These are phyloP conservation scores for Penicillium angulare DNA, from an alignment of 495 filamentous ascomycete genomes.

Conservation along the genomic window DNA sequence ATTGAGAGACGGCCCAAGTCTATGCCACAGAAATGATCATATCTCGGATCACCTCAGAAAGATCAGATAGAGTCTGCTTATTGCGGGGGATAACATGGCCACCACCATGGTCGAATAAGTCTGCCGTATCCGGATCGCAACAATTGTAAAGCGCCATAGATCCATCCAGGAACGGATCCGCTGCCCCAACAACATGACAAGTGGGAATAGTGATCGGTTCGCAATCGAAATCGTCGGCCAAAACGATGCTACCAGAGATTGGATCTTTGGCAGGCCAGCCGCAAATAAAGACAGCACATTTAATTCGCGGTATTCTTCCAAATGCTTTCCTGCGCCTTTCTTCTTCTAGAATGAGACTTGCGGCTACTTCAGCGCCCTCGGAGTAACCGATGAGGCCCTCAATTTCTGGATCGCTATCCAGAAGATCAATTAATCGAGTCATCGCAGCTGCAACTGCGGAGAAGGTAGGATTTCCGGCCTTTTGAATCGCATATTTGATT, in stretches of 20 bases:
- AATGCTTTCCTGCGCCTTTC: slow-evolving; percentile 27
- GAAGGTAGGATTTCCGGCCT: slow-evolving; percentile 11
- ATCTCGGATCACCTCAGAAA: slow-evolving; percentile 18
- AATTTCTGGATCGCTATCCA: slow-evolving; percentile 34
- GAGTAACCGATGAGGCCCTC: slow-evolving; percentile 56
- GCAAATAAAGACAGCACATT: slow-evolving; percentile 54
- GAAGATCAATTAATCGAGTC: slow-evolving; percentile 16
- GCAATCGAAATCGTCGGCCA: slow-evolving; percentile 46
- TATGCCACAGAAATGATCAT: slow-evolving; percentile 12
- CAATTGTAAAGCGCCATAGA: slow-evolving; percentile 56
- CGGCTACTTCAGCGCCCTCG: slow-evolving; percentile 59
- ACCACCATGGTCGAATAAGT: slow-evolving; percentile 55
- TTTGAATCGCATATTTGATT: slow-evolving; percentile 9
- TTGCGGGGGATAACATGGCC: slow-evolving; percentile 55
- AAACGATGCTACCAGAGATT: slow-evolving; percentile 36
- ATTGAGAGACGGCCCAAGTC: neutral
- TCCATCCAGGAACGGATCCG: slow-evolving; percentile 52
- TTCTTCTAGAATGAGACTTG: slow-evolving; percentile 53
- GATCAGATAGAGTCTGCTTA: slow-evolving; percentile 41
- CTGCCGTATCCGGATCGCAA: slow-evolving; percentile 43
- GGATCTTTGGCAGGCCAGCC: slow-evolving; percentile 54
- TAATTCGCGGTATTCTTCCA: slow-evolving; percentile 46
- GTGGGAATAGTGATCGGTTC: slow-evolving; percentile 51
- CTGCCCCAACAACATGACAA: slow-evolving; percentile 56
- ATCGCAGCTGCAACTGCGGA: slow-evolving; percentile 8